These are phyloP conservation scores for Allium sativum DNA, from an alignment of 106 monocot species.

Conservation along the genomic window DNA sequence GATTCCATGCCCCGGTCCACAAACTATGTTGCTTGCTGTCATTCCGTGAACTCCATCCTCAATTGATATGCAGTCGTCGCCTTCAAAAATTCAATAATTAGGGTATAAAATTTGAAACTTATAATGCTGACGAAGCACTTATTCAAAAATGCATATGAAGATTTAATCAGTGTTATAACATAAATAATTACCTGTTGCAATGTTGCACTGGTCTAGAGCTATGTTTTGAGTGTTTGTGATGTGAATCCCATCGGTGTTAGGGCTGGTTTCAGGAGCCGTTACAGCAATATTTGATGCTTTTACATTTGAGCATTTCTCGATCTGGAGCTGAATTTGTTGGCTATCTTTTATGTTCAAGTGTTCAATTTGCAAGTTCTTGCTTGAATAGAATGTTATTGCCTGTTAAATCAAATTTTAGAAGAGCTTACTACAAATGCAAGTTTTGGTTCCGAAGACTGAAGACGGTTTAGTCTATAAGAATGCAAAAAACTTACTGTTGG, in stretches of 20 bases:
- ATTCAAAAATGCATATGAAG: background rate
- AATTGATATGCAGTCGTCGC: conserved; percentile 89
- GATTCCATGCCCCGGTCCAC: conserved; percentile 90
- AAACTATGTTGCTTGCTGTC: conserved; percentile 22
- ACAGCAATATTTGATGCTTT: conserved; percentile 26
- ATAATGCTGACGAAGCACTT: background rate
- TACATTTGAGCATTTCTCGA: conserved; percentile 40
- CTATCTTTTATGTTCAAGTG: conserved; percentile 43
- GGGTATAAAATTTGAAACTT: background rate
- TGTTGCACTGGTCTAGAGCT: conserved; percentile 24
- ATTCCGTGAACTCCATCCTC: conserved; percentile 34
- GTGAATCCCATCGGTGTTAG: conserved; percentile 88
- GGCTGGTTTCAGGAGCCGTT: conserved; percentile 41
- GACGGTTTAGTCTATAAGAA: background rate
- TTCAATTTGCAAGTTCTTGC: conserved; percentile 32
- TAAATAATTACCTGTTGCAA: conserved; percentile 37
- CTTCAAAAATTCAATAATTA: conserved; percentile 14
- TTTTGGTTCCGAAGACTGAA: background rate
- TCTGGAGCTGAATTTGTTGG: conserved; percentile 65
- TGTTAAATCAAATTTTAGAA: conserved; percentile 5
- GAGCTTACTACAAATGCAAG: background rate
- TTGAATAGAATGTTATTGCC: conserved; percentile 51
- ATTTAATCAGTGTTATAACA: background rate
- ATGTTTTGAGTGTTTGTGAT: conserved; percentile 40
- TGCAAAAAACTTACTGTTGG: conserved; percentile 43